Evolutionary conservation across 202 grass and related monocot species (phyloP), one percentile per base, ranked within the genome.

Genomic region (Setaria viridis): DNA sequence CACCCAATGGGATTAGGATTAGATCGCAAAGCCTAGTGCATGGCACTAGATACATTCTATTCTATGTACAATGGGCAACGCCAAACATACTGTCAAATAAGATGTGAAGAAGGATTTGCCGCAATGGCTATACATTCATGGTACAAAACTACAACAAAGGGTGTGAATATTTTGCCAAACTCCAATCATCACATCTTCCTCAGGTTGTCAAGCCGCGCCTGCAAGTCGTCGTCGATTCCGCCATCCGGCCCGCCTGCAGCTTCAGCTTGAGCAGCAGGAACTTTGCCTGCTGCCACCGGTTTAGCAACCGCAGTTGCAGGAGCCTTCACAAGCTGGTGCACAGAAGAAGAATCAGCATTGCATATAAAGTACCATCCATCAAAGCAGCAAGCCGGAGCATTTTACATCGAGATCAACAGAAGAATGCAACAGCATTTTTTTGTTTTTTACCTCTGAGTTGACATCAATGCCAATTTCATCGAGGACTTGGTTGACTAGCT

Each of bases 381-480:
- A 39, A 72, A 54, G 25, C 14, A 69, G 39, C 35, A 20, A 59
- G 55, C 29, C 15, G 34, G 15, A 14, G 30, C 64, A 68, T 19
- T 42, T 0, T 25, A 50, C 14, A 12, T 2, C 34, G 19, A 25
- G 56, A 73, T 65, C 1, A 25, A 76, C 34, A 82, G 0, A 67
- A 47, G 6, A 70, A 20, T 70, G 65, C 2, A 13, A 6, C 0
- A 1, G 54, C 2, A 0, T 25, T 25, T 25, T 41, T 41, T 41
- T 41, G 5, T 41, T 49, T 11, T 9, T 25, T 92, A 95, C 93
- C 90, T 95, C 93, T 11, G 90, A 83, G 73, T 95, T 95, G 54
- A 95, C 35, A 75, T 95, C 88, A 0, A 95, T 87, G 68, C 93
- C 93, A 16, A 95, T 95, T 85, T 95, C 93, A 1, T 95, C 93